Percentiles rank a stretch among this genome's conserved stretches.
These are phyloP conservation scores for Trichoderma orchidacearum DNA, from an alignment of 495 filamentous ascomycete species.

Conservation along the genomic window DNA sequence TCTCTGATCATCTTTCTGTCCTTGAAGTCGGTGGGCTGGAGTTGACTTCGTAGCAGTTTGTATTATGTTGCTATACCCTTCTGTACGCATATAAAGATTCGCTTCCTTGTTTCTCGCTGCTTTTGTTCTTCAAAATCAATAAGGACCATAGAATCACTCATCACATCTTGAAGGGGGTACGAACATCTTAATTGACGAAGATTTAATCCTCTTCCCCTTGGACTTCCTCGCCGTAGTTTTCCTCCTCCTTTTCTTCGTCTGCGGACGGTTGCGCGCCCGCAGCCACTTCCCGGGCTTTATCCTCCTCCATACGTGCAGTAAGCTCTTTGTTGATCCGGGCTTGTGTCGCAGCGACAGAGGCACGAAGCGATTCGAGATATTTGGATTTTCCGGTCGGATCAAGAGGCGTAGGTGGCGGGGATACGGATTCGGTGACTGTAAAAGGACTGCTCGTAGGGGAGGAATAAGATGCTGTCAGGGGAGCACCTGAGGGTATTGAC, in stretches of 20 bases:
- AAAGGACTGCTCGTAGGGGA: conserved; percentile 37
- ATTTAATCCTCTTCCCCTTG: conserved; percentile 28
- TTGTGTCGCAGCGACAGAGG: conserved; percentile 47
- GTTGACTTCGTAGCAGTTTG: neutral
- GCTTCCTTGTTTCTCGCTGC: neutral
- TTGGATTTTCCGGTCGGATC: conserved; percentile 39
- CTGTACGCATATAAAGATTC: neutral
- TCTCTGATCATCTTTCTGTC: neutral
- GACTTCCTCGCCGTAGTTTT: conserved; percentile 75
- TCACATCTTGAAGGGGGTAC: neutral
- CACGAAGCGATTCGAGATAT: conserved; percentile 56
- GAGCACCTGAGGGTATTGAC: conserved; percentile 6
- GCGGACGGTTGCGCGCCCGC: conserved; percentile 14
- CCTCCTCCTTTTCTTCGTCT: conserved; percentile 47
- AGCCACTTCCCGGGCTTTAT: conserved; percentile 39
- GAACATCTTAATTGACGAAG: neutral
- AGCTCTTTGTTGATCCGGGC: conserved; percentile 68
- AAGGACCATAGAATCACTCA: neutral
- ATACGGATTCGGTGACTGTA: conserved; percentile 25
- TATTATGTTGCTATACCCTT: neutral
- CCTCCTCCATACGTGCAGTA: conserved; percentile 80
- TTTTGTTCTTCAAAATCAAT: too few relatives aligned
- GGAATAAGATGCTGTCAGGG: conserved; percentile 43
- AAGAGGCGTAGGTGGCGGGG: conserved; percentile 18
- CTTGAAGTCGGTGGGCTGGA: neutral